A percentile compares a stretch with the other conserved stretches of the same genome.
phyloP scores from a whole-genome alignment of 2,329 filamentous ascomycete genomes.

The Conoideocrella luteorostrata region DNA sequence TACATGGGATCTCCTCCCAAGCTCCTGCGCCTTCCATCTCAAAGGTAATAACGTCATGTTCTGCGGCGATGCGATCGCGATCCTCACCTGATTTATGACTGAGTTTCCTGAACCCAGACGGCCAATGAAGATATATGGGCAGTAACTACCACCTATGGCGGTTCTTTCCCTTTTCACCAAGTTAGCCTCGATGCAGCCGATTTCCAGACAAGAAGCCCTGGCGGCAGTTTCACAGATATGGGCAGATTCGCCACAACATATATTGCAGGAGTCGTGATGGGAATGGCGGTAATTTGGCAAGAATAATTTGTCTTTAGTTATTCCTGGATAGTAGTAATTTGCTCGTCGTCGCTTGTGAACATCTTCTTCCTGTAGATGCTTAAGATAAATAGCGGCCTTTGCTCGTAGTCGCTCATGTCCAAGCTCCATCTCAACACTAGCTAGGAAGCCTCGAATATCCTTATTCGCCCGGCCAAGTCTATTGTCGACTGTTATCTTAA shows the following conservation, averaged over 20 bases:
- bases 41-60: conserved; percentile 13
- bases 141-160: conserved; percentile 5
- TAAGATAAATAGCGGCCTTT: conserved; percentile 9
- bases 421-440: conserved; percentile 13
- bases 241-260: conserved; percentile 6
- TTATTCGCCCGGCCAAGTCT: conserved; percentile 18
- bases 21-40: conserved; percentile 23
- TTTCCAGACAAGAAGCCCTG: conserved; percentile 16
- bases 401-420: conserved; percentile 10
- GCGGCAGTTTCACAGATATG: conserved; percentile 17
- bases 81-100: conserved; percentile 31
- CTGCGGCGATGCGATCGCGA: conserved; percentile 25
- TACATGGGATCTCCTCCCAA: conserved; percentile 23
- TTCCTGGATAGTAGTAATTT: conserved; percentile 19
- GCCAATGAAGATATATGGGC: conserved; percentile 30
- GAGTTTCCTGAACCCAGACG: conserved; percentile 30
- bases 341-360: conserved; percentile 1
- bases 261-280: conserved; percentile 14
- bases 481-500: conserved; percentile 20
- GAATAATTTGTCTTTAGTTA: conserved; percentile 21
- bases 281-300: conserved; percentile 20
- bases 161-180: conserved; percentile 9
- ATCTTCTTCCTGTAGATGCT: conserved; percentile 13
- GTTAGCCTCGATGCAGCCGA: conserved; percentile 19
- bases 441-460: conserved; percentile 22